Percentiles rank a stretch among this genome's conserved stretches.
Evolutionary conservation across 345 rosid species (phyloP).

Genomic region (Populus tremula): DNA sequence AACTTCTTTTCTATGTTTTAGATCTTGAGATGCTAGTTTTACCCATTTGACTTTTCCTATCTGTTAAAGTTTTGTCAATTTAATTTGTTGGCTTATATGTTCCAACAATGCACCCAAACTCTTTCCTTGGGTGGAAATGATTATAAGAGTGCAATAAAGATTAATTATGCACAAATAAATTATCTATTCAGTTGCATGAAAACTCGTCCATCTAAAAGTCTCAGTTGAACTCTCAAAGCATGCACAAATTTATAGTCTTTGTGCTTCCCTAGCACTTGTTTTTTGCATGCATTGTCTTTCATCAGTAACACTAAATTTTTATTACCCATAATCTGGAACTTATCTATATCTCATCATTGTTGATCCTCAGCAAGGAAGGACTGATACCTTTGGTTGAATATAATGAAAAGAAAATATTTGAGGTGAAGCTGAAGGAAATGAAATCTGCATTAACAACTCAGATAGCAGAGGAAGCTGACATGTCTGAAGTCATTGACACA

Average conservation of each 20-base stretch:
- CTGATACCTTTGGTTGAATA: conserved; percentile 80
- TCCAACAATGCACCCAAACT: neutral
- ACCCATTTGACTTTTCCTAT: neutral
- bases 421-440: conserved; percentile 86
- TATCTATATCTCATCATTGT: conserved; percentile 9
- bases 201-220: neutral
- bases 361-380: conserved; percentile 76
- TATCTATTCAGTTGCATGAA: neutral
- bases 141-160: neutral
- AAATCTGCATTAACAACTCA: conserved; percentile 72
- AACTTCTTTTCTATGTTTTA: neutral
- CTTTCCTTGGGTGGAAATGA: neutral
- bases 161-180: neutral
- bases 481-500: conserved; percentile 74
- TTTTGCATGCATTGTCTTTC: neutral
- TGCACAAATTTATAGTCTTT: neutral
- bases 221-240: neutral
- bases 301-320: neutral
- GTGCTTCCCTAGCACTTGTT: neutral
- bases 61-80: neutral
- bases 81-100: neutral
- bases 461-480: conserved; percentile 69
- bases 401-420: conserved; percentile 86
- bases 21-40: neutral
- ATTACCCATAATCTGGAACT: neutral